Evolutionary conservation across 23 red algal species (phyloP).

Genomic region (Gracilaria domingensis): DNA sequence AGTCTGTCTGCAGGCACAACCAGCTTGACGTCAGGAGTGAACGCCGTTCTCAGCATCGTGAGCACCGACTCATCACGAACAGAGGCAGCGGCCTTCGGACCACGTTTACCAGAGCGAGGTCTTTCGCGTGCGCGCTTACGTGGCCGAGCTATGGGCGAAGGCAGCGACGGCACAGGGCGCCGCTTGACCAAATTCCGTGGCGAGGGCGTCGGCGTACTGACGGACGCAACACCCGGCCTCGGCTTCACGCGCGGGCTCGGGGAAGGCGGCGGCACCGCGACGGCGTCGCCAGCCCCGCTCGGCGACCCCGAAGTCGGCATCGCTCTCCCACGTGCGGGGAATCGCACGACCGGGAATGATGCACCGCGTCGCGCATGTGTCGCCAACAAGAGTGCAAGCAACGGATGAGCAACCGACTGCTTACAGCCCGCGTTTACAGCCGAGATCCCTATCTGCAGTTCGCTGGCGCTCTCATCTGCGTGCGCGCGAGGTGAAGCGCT

Average conservation of each 20-base stretch:
- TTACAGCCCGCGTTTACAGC: no score
- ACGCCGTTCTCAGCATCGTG: not conserved
- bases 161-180: not conserved
- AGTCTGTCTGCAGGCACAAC: not conserved
- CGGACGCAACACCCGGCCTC: not conserved
- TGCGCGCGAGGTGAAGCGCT: not conserved
- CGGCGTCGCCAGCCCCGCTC: not conserved
- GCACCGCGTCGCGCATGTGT: not conserved
- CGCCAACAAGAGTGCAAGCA: not conserved
- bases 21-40: constrained; percentile 5
- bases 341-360: not conserved
- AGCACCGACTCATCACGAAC: not conserved
- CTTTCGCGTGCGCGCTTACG: not conserved
- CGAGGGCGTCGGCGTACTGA: not conserved
- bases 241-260: not conserved
- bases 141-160: not conserved
- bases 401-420: not conserved
- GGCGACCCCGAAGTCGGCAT: not conserved
- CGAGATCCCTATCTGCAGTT: no score
- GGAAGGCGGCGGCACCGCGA: not conserved
- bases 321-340: not conserved
- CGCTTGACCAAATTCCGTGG: not conserved
- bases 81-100: not conserved
- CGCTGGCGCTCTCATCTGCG: no score
- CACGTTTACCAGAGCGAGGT: not conserved